A percentile compares a stretch with the other conserved stretches of the same genome.
phyloP scores from a whole-genome alignment of 495 filamentous ascomycete species.

The Xylaria curta region DNA sequence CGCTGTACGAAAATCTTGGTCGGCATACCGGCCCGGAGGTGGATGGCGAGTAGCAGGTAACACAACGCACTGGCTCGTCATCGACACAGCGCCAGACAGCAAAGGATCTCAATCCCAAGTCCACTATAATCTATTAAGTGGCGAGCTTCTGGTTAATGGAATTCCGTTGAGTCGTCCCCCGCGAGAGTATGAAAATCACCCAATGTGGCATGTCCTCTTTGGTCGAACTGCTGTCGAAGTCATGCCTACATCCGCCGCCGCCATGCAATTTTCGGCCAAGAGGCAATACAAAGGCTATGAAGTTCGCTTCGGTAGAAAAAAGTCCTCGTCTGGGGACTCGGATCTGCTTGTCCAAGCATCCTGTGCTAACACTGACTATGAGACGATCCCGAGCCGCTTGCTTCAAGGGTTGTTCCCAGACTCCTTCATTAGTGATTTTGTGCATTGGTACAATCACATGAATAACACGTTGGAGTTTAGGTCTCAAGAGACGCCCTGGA shows the following conservation, averaged over 20 bases:
- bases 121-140: conserved; percentile 61
- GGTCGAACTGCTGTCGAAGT: conserved; percentile 52
- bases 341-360: conserved; percentile 27
- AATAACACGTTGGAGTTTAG: conserved; percentile 57
- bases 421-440: conserved; percentile 52
- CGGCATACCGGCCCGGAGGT: conserved; percentile 39
- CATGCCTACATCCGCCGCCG: conserved; percentile 49
- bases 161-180: conserved; percentile 59
- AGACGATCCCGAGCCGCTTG: conserved; percentile 8
- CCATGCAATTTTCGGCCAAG: conserved; percentile 54
- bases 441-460: conserved; percentile 62
- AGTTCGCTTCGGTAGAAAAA: conserved; percentile 50
- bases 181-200: conserved; percentile 48
- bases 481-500: conserved; percentile 51
- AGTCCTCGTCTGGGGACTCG: neutral
- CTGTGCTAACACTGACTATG: neutral
- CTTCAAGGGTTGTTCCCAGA: conserved; percentile 54
- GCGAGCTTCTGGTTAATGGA: conserved; percentile 63
- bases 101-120: conserved; percentile 38
- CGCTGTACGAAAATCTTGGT: conserved; percentile 48
- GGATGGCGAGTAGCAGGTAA: conserved; percentile 35
- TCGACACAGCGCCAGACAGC: conserved; percentile 26
- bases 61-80: conserved; percentile 31
- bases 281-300: conserved; percentile 38
- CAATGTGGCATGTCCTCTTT: conserved; percentile 43